A percentile compares a stretch with the other conserved stretches of the same genome.
These are phyloP conservation scores for Hirschioporus abietinus DNA, from an alignment of 768 basidiomycete genomes.

Conservation along the genomic window DNA sequence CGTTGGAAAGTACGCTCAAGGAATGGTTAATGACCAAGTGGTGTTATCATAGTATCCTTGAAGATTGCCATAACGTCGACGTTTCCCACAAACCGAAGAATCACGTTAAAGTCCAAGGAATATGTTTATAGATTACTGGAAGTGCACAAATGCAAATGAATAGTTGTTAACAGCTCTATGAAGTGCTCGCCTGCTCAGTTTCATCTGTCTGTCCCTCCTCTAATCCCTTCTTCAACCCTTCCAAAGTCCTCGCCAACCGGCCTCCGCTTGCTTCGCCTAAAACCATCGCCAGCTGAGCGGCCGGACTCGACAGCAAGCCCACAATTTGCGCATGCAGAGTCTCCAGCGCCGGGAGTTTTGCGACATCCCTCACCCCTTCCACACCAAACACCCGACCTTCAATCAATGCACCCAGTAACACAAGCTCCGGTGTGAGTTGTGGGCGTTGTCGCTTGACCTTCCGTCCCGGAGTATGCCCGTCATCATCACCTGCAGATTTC, in stretches of 20 bases:
- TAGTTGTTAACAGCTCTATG: conserved; percentile 16
- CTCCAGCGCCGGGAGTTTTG: conserved; percentile 72
- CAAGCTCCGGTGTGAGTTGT: conserved; percentile 57
- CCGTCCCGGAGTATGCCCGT: conserved; percentile 65
- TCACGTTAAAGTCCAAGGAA: neutral
- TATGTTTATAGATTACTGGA: neutral
- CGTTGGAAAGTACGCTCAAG: neutral
- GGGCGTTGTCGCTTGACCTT: conserved; percentile 56
- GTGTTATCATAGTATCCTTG: neutral
- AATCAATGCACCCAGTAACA: conserved; percentile 72
- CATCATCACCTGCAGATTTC: conserved; percentile 51
- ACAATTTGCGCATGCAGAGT: conserved; percentile 79
- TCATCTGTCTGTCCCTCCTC: conserved; percentile 38
- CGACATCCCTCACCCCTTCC: conserved; percentile 53
- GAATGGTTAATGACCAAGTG: neutral
- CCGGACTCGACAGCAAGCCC: conserved; percentile 74
- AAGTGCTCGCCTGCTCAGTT: conserved; percentile 13
- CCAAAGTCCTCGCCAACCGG: conserved; percentile 62
- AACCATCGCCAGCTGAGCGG: conserved; percentile 65
- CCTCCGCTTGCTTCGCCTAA: conserved; percentile 67
- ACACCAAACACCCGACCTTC: conserved; percentile 69
- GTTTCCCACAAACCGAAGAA: neutral
- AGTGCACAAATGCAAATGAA: neutral
- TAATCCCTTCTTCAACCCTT: conserved; percentile 65
- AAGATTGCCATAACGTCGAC: neutral